Conservation (phyloP, 306 rosid species). For the Oxytropis ochrocephala region DNA sequence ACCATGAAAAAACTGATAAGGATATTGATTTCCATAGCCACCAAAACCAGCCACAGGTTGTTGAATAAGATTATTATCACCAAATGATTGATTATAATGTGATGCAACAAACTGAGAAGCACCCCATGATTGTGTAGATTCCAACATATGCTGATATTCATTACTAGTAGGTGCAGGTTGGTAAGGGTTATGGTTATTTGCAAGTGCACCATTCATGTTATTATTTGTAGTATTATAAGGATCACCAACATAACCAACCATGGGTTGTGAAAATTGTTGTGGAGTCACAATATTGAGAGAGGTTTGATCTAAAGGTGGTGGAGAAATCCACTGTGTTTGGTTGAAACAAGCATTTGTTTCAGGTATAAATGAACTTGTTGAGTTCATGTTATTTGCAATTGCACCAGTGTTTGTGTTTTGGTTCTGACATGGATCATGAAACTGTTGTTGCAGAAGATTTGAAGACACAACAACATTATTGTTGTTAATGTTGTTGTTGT, state of each 20-base stretch:
- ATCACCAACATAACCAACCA: slow-evolving; percentile 47
- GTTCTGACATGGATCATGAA: slow-evolving; percentile 33
- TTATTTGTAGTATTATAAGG: slow-evolving; percentile 27
- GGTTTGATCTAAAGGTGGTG: slow-evolving; percentile 25
- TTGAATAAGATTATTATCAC: slow-evolving; percentile 17
- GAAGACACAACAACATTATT: not conserved
- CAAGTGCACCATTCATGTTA: not conserved
- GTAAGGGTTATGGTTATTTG: slow-evolving; percentile 17
- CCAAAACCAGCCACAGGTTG: slow-evolving; percentile 28
- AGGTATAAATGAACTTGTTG: slow-evolving; percentile 14
- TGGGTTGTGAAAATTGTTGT: slow-evolving; percentile 25
- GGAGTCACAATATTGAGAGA: slow-evolving; percentile 16
- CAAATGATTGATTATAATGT: slow-evolving; percentile 43
- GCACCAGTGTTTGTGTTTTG: slow-evolving; percentile 7
- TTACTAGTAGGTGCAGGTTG: slow-evolving; percentile 13
- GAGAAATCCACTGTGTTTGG: slow-evolving; percentile 35
- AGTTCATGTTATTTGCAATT: not conserved
- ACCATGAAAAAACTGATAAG: slow-evolving; percentile 44
- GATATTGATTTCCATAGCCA: slow-evolving; percentile 42
- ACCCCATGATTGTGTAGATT: slow-evolving; percentile 54
- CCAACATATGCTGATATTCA: slow-evolving; percentile 44
- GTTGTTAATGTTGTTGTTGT: not conserved
- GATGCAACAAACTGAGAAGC: slow-evolving; percentile 45
- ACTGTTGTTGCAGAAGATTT: slow-evolving; percentile 20
- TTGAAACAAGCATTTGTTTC: slow-evolving; percentile 28